phyloP scores from a whole-genome alignment of 352 stramenopile species.

The Pythium phragmiticola region DNA sequence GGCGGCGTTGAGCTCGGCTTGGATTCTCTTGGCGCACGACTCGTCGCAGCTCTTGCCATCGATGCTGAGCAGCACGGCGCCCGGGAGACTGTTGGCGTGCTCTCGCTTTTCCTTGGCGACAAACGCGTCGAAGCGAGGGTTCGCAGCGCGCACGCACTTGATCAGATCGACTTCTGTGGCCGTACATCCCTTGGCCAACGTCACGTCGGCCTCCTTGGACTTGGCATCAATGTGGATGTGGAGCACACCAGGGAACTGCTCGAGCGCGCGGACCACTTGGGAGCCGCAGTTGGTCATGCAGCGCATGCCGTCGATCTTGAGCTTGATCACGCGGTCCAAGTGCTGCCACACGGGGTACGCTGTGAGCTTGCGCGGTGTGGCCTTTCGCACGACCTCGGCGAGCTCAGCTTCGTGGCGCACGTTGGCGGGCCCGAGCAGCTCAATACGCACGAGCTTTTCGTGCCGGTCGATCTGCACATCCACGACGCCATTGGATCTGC shows the following conservation, averaged over 20 bases:
- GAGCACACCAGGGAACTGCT: conserved; percentile 78
- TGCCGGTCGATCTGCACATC: conserved; percentile 57
- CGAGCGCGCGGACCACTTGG: conserved; percentile 77
- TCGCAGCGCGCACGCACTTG: conserved; percentile 71
- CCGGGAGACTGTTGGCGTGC: conserved; percentile 48
- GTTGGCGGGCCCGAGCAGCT: conserved; percentile 40
- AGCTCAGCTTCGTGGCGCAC: conserved; percentile 50
- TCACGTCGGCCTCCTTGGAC: conserved; percentile 74
- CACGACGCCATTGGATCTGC: conserved; percentile 33
- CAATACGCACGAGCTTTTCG: conserved; percentile 70
- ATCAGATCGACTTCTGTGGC: conserved; percentile 87
- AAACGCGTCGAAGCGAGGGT: conserved; percentile 71
- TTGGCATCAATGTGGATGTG: conserved; percentile 85
- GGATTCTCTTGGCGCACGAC: conserved; percentile 59
- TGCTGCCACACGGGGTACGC: conserved; percentile 85
- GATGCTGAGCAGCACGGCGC: conserved; percentile 69
- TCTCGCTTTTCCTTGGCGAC: conserved; percentile 54
- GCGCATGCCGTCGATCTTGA: conserved; percentile 81
- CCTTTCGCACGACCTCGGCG: conserved; percentile 51
- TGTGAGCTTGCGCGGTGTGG: conserved; percentile 42
- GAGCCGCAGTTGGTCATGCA: conserved; percentile 87
- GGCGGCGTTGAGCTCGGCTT: conserved; percentile 44
- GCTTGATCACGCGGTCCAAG: conserved; percentile 71
- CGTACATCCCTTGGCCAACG: conserved; percentile 73
- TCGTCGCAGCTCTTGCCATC: conserved; percentile 78